Percentiles rank a stretch among this genome's conserved stretches.
These are phyloP conservation scores for Hydnomerulius pinastri DNA, from an alignment of 768 basidiomycete species.

Conservation along the genomic window DNA sequence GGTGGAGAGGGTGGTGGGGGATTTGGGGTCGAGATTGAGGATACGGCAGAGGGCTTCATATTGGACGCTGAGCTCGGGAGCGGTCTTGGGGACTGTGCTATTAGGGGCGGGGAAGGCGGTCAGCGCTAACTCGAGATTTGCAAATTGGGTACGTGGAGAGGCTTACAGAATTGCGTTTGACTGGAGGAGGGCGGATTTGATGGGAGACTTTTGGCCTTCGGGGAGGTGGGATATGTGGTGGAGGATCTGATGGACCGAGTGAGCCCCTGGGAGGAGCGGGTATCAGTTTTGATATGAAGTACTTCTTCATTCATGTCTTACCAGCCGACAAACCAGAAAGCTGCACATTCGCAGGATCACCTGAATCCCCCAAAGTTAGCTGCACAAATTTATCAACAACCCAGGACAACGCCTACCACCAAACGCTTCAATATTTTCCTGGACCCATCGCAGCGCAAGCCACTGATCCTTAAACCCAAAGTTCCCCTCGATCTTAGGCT, in stretches of 20 bases:
- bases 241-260: constrained; percentile 74
- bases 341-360: constrained; percentile 60
- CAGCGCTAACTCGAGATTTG: background rate
- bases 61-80: constrained; percentile 57
- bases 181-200: constrained; percentile 65
- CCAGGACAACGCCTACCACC: constrained; percentile 53
- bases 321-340: constrained; percentile 76
- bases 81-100: constrained; percentile 61
- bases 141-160: background rate
- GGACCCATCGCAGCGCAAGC: constrained; percentile 74
- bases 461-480: constrained; percentile 88
- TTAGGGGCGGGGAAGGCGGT: background rate
- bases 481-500: constrained; percentile 65
- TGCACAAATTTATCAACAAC: background rate
- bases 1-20: constrained; percentile 47
- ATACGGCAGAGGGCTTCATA: constrained; percentile 62
- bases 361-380: constrained; percentile 33
- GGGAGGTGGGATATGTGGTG: constrained; percentile 70
- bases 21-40: constrained; percentile 54
- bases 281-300: background rate
- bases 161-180: constrained; percentile 74
- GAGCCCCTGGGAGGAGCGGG: constrained; percentile 49
- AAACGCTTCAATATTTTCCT: constrained; percentile 63
- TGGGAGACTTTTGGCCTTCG: constrained; percentile 55
- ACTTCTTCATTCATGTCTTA: constrained; percentile 19